Evolutionary conservation across 2,329 filamentous ascomycete species (phyloP).

Genomic region (Aureobasidium uvarum): DNA sequence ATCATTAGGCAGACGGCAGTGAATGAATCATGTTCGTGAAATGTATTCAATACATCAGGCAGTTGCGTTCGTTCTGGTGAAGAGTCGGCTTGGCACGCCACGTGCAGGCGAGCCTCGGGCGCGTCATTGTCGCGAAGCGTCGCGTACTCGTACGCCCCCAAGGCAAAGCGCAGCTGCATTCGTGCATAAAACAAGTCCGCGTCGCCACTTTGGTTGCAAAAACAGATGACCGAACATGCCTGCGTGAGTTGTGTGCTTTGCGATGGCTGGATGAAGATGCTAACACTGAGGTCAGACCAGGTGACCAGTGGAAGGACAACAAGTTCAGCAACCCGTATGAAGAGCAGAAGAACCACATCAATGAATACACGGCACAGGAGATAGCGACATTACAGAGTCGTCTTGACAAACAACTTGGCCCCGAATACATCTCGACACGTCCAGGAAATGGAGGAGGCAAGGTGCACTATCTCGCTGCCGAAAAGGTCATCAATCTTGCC

Average conservation of each 20-base stretch:
- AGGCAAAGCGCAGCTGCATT: slow-evolving; percentile 14
- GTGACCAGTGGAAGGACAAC: slow-evolving; percentile 42
- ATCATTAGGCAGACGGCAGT: background rate
- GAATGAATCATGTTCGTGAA: background rate
- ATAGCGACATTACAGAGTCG: slow-evolving; percentile 83
- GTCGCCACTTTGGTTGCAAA: slow-evolving; percentile 20
- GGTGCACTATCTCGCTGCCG: slow-evolving; percentile 91
- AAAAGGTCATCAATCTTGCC: slow-evolving; percentile 92
- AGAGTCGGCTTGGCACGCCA: background rate
- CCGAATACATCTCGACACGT: slow-evolving; percentile 89
- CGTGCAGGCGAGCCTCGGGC: background rate
- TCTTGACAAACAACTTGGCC: slow-evolving; percentile 89
- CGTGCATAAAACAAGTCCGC: slow-evolving; percentile 18
- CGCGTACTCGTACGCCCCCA: slow-evolving; percentile 12
- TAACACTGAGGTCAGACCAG: slow-evolving; percentile 33
- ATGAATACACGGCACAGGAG: slow-evolving; percentile 82
- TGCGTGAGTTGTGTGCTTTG: slow-evolving; percentile 26
- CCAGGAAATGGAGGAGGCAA: slow-evolving; percentile 78
- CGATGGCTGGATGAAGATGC: background rate
- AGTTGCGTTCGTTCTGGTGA: slow-evolving; percentile 3
- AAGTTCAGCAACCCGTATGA: slow-evolving; percentile 73
- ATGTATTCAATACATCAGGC: slow-evolving; percentile 14
- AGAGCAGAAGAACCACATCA: slow-evolving; percentile 65
- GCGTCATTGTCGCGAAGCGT: slow-evolving; percentile 23
- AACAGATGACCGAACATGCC: slow-evolving; percentile 29